Base-by-base conservation (phyloP, 495 filamentous ascomycete species). In the Neurospora sp. region DNA sequence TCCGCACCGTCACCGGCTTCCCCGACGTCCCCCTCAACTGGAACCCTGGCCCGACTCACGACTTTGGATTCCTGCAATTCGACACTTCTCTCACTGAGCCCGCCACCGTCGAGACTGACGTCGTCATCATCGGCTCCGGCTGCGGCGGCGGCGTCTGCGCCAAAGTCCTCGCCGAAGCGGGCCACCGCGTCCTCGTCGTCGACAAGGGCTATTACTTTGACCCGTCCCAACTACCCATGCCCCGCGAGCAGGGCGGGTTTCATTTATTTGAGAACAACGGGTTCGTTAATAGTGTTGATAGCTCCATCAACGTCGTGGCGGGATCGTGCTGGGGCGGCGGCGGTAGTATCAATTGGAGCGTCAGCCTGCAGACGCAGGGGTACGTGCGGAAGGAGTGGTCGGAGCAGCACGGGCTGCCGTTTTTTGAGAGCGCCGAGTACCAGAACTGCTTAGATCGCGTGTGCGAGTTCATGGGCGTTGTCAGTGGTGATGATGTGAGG, bases 311-410 rank as follows among this genome's bases (percentile, higher is more conserved):
- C 31, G 76, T 94, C 1, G 76, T 92, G n/a, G 88, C 92, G 0
- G 94, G 92, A 4, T 87, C 88, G 23, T 90, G 87, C 31, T 98
- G 91, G 88, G 94, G 94, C 44, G 94, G 94, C 69, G 94, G 94
- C 42, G 93, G 94, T 0, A 92, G 92, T 2, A 80, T 97, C 72
- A 97, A 97, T 77, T 97, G 94, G 94, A 91, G 90, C 44, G 94
- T 92, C n/a, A 87, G 88, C 16, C 81, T 97, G 41, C 93, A 95
- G 78, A 91, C 91, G 0, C 94, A 95, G 81, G 90, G 85, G 18
- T 95, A 86, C 75, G 92, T 98, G 0, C 87, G 93, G 16, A 84
- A 89, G 73, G 93, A 98, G 81, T 98, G 94, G 94, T 90, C 93
- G 1, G 78, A 83, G 70, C 84, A 90, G 72, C 74, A 80, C 31